Percentiles rank a stretch among this genome's conserved stretches.
Conservation (phyloP, 1,139 yeast species). For the Debaryomyces nepalensis region DNA sequence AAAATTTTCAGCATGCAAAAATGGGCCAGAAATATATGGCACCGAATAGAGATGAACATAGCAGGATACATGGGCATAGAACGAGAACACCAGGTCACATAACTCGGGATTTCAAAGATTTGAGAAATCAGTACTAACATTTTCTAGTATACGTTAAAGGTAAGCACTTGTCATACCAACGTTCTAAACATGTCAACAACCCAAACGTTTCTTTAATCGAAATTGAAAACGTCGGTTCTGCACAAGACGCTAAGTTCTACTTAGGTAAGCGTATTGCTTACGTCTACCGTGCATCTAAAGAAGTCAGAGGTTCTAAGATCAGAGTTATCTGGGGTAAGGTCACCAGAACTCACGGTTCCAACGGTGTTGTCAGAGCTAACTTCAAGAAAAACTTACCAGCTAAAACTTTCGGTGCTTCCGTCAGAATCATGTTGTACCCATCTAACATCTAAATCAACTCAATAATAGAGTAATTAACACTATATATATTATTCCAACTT, state of each 20-base stretch:
- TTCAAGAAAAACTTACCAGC: conserved; percentile 99
- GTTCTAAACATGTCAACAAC: conserved; percentile 98
- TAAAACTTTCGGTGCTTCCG: conserved; percentile 99
- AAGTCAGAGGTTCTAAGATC: conserved; percentile 97
- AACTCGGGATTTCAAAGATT: neutral
- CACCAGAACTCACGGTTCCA: conserved; percentile 98
- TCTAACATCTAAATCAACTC: conserved; percentile 82
- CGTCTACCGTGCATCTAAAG: conserved; percentile 99
- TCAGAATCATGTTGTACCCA: conserved; percentile 99
- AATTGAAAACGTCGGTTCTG: conserved; percentile 91
- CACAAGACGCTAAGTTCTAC: conserved; percentile 98
- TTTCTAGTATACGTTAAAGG: conserved; percentile 97
- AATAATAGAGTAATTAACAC: conserved; percentile 13
- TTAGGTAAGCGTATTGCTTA: conserved; percentile 99
- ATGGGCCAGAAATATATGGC: neutral
- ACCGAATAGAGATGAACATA: neutral
- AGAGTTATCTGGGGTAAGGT: conserved; percentile 99
- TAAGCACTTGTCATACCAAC: conserved; percentile 99
- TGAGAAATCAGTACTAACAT: conserved; percentile 45
- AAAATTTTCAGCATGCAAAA: conserved; percentile 2
- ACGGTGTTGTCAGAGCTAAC: conserved; percentile 98
- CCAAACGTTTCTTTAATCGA: conserved; percentile 96
- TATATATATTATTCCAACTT: conserved; percentile 20
- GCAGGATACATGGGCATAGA: neutral
- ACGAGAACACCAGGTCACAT: neutral